These are phyloP conservation scores for Magnolia officinalis DNA, from an alignment of 164 flowering plant species.

Conservation along the genomic window DNA sequence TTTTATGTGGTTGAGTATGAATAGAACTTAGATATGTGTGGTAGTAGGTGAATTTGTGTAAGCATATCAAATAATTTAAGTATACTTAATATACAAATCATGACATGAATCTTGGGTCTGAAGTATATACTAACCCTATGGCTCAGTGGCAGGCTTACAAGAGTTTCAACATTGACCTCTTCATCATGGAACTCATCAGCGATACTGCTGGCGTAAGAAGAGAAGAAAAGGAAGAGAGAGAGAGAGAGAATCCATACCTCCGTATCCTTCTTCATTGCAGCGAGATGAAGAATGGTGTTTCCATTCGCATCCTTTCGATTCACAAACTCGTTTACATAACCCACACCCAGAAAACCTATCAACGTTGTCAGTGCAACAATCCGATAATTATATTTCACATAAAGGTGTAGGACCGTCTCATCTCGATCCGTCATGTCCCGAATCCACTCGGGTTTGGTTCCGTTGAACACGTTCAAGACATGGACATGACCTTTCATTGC, in stretches of 20 bases:
- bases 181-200: too few relatives aligned
- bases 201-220: too few relatives aligned
- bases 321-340: neutral
- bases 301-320: neutral
- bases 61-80: too few relatives aligned
- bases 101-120: too few relatives aligned
- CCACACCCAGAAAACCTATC: neutral
- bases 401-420: neutral
- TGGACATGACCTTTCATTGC: slow-evolving; percentile 23
- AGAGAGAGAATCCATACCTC: neutral
- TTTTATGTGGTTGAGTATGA: too few relatives aligned
- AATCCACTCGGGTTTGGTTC: neutral
- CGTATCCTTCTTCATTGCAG: neutral
- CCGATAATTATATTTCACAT: neutral
- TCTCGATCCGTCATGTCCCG: neutral
- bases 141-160: too few relatives aligned
- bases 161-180: too few relatives aligned
- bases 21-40: too few relatives aligned
- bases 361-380: neutral
- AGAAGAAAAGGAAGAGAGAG: too few relatives aligned
- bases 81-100: too few relatives aligned
- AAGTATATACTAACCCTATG: too few relatives aligned
- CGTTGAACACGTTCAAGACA: slow-evolving; percentile 19
- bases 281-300: neutral
- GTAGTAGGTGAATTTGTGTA: too few relatives aligned